These are phyloP conservation scores for Fusarium papillatum DNA, from an alignment of 2,329 filamentous ascomycete genomes.

Conservation along the genomic window DNA sequence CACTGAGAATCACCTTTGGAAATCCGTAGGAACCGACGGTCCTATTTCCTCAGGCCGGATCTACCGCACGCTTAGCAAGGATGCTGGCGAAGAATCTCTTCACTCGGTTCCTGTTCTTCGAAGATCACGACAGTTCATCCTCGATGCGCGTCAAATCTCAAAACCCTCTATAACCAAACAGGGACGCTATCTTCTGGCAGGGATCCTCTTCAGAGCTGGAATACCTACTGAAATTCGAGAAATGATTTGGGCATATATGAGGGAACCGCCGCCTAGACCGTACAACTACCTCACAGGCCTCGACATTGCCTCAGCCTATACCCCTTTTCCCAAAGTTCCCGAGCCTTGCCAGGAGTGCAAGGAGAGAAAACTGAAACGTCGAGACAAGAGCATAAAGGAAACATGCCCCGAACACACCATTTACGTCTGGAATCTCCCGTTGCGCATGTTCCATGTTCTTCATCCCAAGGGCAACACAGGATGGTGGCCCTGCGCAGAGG, in stretches of 20 bases:
- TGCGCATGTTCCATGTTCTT: neutral
- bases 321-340: neutral
- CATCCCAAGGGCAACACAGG: neutral
- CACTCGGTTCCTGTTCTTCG: neutral
- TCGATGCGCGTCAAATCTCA: neutral
- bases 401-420: neutral
- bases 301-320: neutral
- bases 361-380: neutral
- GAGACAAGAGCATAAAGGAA: neutral
- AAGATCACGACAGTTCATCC: neutral
- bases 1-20: neutral
- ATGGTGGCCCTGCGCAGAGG: neutral
- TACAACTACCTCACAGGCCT: neutral
- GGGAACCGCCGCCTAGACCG: neutral
- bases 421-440: neutral
- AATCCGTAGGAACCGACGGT: neutral
- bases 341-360: neutral
- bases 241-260: neutral
- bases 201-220: neutral
- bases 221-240: neutral
- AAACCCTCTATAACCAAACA: neutral
- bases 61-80: neutral
- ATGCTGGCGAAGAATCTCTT: neutral
- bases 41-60: neutral
- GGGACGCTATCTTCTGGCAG: neutral